Conservation (phyloP, 2,329 filamentous ascomycete genomes). For the Beauveria pseudobassiana region DNA sequence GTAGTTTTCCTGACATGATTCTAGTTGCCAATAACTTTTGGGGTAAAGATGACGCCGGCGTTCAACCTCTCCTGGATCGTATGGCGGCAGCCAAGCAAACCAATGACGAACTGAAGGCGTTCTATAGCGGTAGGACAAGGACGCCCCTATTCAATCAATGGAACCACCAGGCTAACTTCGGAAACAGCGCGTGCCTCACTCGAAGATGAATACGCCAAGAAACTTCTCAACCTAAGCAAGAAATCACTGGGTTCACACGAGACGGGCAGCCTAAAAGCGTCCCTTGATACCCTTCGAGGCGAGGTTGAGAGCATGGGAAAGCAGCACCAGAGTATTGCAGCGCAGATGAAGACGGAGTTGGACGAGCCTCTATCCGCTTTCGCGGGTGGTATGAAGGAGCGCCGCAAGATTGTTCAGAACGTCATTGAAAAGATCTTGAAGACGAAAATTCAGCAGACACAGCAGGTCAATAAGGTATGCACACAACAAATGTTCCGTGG, state of each 20-base stretch:
- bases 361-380: slow-evolving; percentile 92
- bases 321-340: slow-evolving; percentile 80
- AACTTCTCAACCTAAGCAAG: slow-evolving; percentile 74
- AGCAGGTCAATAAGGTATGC: slow-evolving; percentile 79
- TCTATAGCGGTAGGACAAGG: slow-evolving; percentile 64
- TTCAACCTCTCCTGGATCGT: slow-evolving; percentile 81
- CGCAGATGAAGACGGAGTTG: slow-evolving; percentile 91
- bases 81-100: slow-evolving; percentile 94
- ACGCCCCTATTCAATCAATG: no score
- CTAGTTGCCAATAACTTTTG: slow-evolving; percentile 98
- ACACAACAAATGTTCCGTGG: fast-evolving
- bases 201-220: slow-evolving; percentile 93
- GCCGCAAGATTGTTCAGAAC: slow-evolving; percentile 90
- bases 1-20: slow-evolving; percentile 8
- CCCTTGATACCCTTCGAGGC: slow-evolving; percentile 77
- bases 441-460: slow-evolving; percentile 84
- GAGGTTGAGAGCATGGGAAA: slow-evolving; percentile 94
- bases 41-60: slow-evolving; percentile 97
- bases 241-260: slow-evolving; percentile 88
- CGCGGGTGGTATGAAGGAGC: slow-evolving; percentile 89
- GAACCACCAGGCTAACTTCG: not conserved
- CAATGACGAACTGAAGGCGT: slow-evolving; percentile 84
- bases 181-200: slow-evolving; percentile 73
- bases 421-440: slow-evolving; percentile 93
- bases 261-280: slow-evolving; percentile 71